Conservation (phyloP, 169 alveolate species). For the Plasmodium cynomolgi region DNA sequence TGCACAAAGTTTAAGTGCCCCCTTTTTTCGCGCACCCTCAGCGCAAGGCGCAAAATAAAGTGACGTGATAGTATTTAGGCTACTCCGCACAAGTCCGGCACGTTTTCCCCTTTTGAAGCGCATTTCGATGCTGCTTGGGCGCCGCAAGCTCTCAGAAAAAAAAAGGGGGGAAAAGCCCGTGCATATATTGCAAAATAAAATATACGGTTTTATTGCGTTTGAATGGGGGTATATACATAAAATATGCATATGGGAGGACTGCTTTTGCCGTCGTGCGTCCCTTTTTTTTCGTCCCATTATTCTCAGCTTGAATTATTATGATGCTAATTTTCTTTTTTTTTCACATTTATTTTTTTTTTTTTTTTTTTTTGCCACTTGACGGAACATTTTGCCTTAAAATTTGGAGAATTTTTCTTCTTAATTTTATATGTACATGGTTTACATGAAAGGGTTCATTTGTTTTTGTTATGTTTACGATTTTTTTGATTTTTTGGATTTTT, state of each 20-base stretch:
- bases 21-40: neutral
- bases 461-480: neutral
- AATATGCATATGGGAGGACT: neutral
- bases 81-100: neutral
- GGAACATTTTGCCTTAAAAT: neutral
- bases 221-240: neutral
- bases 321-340: neutral
- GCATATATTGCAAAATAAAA: neutral
- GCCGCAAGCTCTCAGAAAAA: neutral
- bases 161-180: neutral
- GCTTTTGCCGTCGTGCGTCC: neutral
- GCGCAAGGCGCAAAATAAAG: neutral
- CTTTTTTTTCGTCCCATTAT: neutral
- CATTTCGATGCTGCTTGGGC: neutral
- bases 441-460: neutral
- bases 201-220: neutral
- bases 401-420: conserved; percentile 2
- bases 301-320: neutral
- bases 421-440: neutral
- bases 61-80: neutral
- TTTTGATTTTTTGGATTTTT: neutral
- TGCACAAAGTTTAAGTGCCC: neutral
- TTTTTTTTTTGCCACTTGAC: neutral
- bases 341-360: neutral
- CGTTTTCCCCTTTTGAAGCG: neutral